phyloP scores from a whole-genome alignment of 257 asterid genomes.

The Leptodermis oblonga region DNA sequence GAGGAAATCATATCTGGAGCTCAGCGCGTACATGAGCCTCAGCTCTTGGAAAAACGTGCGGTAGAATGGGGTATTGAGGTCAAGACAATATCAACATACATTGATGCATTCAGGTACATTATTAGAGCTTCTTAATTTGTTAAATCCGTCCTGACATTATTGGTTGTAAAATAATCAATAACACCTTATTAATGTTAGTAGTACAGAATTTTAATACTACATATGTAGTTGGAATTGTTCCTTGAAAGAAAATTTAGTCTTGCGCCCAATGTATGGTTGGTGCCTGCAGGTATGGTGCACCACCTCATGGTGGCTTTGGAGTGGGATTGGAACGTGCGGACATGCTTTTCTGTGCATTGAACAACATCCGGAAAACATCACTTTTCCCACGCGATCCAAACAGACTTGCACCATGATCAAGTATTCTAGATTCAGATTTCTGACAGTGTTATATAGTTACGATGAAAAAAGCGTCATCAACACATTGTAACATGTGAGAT shows the following conservation, averaged over 20 bases:
- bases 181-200: too few relatives aligned
- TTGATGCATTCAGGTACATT: slow-evolving; percentile 77
- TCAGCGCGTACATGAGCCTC: slow-evolving; percentile 80
- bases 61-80: slow-evolving; percentile 69
- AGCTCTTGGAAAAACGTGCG: slow-evolving; percentile 62
- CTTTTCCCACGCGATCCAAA: slow-evolving; percentile 90
- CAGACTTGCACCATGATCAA: slow-evolving; percentile 52
- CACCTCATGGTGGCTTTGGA: slow-evolving; percentile 92
- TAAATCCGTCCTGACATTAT: too few relatives aligned
- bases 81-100: slow-evolving; percentile 66
- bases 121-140: too few relatives aligned
- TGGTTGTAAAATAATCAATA: too few relatives aligned
- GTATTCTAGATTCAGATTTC: not conserved
- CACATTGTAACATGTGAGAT: too few relatives aligned
- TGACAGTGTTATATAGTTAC: not conserved
- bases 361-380: slow-evolving; percentile 80
- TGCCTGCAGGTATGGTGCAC: slow-evolving; percentile 60
- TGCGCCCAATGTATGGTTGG: not conserved
- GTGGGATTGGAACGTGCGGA: slow-evolving; percentile 92
- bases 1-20: slow-evolving; percentile 97
- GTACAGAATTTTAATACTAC: too few relatives aligned
- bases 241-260: not conserved
- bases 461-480: not conserved
- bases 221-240: not conserved
- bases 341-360: slow-evolving; percentile 81